Percentiles rank a stretch among this genome's conserved stretches.
Evolutionary conservation across 192 early-diverging fungal genomes (phyloP).

Genomic region (Lobulomyces angularis): DNA sequence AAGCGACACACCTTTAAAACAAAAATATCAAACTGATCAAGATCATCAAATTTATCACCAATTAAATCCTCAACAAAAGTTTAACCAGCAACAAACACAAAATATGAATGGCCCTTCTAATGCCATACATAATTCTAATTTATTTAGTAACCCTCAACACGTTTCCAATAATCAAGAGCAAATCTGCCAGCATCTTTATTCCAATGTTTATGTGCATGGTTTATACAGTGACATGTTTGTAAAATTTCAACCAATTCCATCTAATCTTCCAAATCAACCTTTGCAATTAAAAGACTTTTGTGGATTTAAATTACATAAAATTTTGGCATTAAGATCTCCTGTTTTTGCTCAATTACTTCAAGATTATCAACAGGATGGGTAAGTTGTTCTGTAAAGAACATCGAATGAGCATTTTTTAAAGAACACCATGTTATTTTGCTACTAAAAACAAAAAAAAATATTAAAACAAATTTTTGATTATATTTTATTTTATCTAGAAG

Average conservation of each 20-base stretch:
- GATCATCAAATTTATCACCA: too few relatives aligned
- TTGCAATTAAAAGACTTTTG: background rate
- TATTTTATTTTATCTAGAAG: background rate
- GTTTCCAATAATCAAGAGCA: too few relatives aligned
- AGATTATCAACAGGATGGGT: slow-evolving; percentile 15
- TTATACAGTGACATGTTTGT: slow-evolving; percentile 33
- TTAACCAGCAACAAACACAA: too few relatives aligned
- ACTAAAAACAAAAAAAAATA: too few relatives aligned
- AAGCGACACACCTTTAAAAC: too few relatives aligned
- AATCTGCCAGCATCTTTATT: slow-evolving; percentile 40
- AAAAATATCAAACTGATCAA: too few relatives aligned
- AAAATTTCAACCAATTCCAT: slow-evolving; percentile 12
- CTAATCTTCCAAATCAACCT: slow-evolving; percentile 3
- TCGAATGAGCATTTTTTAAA: background rate
- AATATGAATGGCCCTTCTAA: too few relatives aligned
- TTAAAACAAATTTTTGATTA: background rate
- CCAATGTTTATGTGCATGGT: slow-evolving; percentile 31
- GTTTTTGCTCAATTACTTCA: slow-evolving; percentile 19
- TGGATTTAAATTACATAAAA: slow-evolving; percentile 40
- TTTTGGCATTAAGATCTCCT: slow-evolving; percentile 33
- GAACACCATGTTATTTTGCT: slow-evolving; percentile 1
- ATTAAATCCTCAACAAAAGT: too few relatives aligned
- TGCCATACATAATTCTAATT: too few relatives aligned
- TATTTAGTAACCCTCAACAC: too few relatives aligned
- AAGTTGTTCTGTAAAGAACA: too few relatives aligned